Percentiles rank a stretch among this genome's conserved stretches.
Evolutionary conservation across 2,329 filamentous ascomycete species (phyloP).

Genomic region (Aureobasidium sp.): DNA sequence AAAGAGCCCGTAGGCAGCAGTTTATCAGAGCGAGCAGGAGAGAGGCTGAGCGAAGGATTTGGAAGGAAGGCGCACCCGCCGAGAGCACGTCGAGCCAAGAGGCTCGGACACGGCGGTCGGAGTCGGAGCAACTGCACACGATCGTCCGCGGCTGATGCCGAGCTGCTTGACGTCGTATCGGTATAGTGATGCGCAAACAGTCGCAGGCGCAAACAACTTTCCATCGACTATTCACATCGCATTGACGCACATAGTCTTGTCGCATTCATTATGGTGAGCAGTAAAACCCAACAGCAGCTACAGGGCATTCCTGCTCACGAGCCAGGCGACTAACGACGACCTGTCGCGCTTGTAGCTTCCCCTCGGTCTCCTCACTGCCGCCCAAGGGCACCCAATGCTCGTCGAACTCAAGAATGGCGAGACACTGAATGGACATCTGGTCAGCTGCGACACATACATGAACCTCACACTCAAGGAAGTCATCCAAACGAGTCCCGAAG

Average conservation of each 20-base stretch:
- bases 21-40: not conserved
- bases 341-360: constrained; percentile 45
- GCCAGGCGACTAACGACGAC: constrained; percentile 16
- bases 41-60: constrained; percentile 14
- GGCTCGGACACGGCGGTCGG: constrained; percentile 11
- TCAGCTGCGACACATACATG: constrained; percentile 99
- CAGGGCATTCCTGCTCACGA: constrained; percentile 18
- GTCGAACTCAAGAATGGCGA: constrained; percentile 97
- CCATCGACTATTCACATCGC: not conserved
- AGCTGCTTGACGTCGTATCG: constrained; percentile 13
- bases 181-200: not conserved
- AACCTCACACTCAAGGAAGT: constrained; percentile 96
- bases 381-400: constrained; percentile 95
- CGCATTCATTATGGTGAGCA: constrained; percentile 22
- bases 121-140: constrained; percentile 11
- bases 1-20: constrained; percentile 13
- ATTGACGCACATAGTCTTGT: constrained; percentile 3
- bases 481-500: constrained; percentile 90
- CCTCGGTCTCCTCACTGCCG: constrained; percentile 80
- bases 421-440: constrained; percentile 90
- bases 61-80: constrained; percentile 4
- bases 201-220: not conserved
- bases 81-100: not conserved
- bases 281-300: not conserved
- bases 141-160: not conserved